Evolutionary conservation across 2,329 filamentous ascomycete species (phyloP), one percentile per base, ranked within the genome.

Genomic region (Cyphellophora europaea): DNA sequence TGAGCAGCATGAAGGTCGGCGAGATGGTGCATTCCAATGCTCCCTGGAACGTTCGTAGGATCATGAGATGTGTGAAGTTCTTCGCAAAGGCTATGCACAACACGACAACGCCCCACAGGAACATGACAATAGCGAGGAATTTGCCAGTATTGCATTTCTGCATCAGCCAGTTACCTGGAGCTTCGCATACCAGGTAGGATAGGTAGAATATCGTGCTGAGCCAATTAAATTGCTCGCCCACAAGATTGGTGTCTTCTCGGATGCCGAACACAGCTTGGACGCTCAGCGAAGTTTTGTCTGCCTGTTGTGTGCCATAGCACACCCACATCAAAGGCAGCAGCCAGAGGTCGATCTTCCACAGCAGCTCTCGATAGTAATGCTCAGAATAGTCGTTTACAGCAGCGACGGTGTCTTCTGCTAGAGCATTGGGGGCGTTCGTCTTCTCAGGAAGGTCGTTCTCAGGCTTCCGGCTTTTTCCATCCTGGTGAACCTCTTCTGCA

Each of bases 261-360:
- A 32, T 32, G 13, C 27, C 35, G 38, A 79, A 78, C 31, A 80
- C 72, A 13, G 75, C 74, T 1, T n/a, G n/a, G n/a, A n/a, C n/a
- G n/a, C n/a, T n/a, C n/a, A n/a, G n/a, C n/a, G n/a, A n/a, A n/a
- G n/a, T n/a, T n/a, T n/a, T n/a, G n/a, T n/a, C n/a, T n/a, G n/a
- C n/a, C n/a, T n/a, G n/a, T n/a, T n/a, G n/a, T n/a, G n/a, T n/a
- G n/a, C n/a, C n/a, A n/a, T n/a, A n/a, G n/a, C n/a, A n/a, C n/a
- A n/a, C n/a, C n/a, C n/a, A n/a, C n/a, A n/a, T n/a, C n/a, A n/a
- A n/a, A n/a, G n/a, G n/a, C n/a, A n/a, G n/a, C n/a, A n/a, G n/a
- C n/a, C n/a, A n/a, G n/a, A n/a, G n/a, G n/a, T n/a, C n/a, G n/a
- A n/a, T n/a, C n/a, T n/a, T n/a, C n/a, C n/a, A n/a, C n/a, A n/a